Evolutionary conservation across 2,329 filamentous ascomycete genomes (phyloP).

Genomic region (Mollisia scopiformis): DNA sequence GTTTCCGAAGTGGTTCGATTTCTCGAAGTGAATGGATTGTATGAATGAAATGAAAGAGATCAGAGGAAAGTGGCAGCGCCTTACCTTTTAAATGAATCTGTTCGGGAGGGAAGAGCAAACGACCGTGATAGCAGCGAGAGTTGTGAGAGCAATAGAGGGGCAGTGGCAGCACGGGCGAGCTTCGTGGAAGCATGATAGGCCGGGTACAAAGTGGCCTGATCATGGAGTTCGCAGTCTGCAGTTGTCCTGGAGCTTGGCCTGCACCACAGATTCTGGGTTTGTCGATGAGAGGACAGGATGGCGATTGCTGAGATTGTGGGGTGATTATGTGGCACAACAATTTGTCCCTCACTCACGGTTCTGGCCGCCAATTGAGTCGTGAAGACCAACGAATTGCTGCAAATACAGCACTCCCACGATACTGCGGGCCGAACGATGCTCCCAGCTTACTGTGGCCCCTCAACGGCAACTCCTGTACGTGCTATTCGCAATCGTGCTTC

Average conservation of each 20-base stretch:
- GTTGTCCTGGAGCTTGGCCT: not conserved
- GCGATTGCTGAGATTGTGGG: constrained; percentile 10
- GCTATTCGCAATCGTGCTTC: not conserved
- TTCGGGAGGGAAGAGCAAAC: constrained; percentile 2
- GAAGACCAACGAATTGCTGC: not conserved
- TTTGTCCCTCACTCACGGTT: constrained; percentile 4
- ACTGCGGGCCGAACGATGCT: too few species aligned
- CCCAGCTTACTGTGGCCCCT: not conserved
- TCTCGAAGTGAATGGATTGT: constrained; percentile 12
- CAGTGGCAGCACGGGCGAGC: constrained; percentile 18
- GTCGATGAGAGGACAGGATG: constrained; percentile 12
- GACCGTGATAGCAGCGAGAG: not conserved
- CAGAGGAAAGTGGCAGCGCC: constrained; percentile 7
- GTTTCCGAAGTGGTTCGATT: not conserved
- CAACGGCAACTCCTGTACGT: too few species aligned
- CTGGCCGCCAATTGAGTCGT: constrained; percentile 6
- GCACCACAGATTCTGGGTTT: constrained; percentile 4
- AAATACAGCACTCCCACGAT: too few species aligned
- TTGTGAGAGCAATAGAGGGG: constrained; percentile 8
- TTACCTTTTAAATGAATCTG: constrained; percentile 17
- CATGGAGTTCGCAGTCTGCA: not conserved
- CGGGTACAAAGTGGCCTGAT: constrained; percentile 21
- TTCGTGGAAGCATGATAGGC: constrained; percentile 10
- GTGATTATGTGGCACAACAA: constrained; percentile 14
- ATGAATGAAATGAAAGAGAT: constrained; percentile 2